These are phyloP conservation scores for Nematodospora valgi DNA, from an alignment of 805 yeast genomes.

Conservation along the genomic window DNA sequence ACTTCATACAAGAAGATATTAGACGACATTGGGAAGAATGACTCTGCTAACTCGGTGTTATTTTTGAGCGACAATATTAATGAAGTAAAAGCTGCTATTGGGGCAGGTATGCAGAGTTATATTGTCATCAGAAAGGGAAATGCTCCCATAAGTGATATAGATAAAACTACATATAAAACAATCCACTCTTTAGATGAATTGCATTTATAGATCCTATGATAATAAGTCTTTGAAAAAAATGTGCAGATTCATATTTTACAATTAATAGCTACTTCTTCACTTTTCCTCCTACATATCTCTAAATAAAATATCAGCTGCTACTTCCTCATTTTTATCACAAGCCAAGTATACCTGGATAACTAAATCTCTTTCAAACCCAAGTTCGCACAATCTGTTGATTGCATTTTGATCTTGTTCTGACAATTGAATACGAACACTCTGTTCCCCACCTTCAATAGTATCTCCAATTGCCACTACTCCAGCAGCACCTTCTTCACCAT, in stretches of 20 bases:
- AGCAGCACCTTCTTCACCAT: constrained; percentile 22
- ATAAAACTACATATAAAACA: constrained; percentile 18
- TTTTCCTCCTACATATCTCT: constrained; percentile 31
- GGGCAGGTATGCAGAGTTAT: constrained; percentile 56
- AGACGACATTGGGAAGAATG: constrained; percentile 32
- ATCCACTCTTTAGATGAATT: constrained; percentile 18
- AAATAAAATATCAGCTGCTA: constrained; percentile 89
- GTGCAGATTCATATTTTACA: too few species aligned
- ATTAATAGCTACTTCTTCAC: neutral
- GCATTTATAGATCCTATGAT: constrained; percentile 4
- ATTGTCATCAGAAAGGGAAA: constrained; percentile 79
- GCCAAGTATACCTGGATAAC: constrained; percentile 96
- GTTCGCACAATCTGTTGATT: constrained; percentile 82
- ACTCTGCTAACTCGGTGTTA: constrained; percentile 35
- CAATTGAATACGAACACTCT: constrained; percentile 53
- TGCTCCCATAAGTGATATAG: constrained; percentile 41
- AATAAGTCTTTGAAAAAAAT: too few species aligned
- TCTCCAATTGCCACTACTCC: constrained; percentile 25
- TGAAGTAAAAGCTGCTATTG: constrained; percentile 74
- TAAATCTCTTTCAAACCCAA: constrained; percentile 85
- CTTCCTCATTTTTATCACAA: constrained; percentile 95
- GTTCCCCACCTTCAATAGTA: constrained; percentile 22
- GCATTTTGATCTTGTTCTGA: constrained; percentile 86
- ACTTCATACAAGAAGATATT: constrained; percentile 59
- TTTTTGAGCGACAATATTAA: constrained; percentile 78